Evolutionary conservation across 129 eudicot genomes (phyloP).

Genomic region (Apium graveolens): DNA sequence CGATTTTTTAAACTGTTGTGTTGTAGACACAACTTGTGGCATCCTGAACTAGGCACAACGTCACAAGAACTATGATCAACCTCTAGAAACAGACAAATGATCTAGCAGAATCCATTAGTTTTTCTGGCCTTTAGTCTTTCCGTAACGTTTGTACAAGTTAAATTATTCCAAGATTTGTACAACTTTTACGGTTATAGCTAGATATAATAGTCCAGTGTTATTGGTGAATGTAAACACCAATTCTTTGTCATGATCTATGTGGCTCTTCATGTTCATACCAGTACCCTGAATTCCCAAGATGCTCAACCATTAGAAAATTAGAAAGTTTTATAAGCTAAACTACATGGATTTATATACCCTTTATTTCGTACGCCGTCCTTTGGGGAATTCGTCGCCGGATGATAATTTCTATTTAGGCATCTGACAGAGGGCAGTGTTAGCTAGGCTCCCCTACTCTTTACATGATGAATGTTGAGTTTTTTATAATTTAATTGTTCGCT

Average conservation of each 20-base stretch:
- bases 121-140: background rate
- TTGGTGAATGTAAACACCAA: background rate
- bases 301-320: background rate
- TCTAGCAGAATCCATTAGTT: background rate
- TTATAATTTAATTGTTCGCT: background rate
- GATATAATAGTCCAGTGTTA: constrained; percentile 1
- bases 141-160: background rate
- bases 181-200: constrained; percentile 10
- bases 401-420: background rate
- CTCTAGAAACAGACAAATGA: background rate
- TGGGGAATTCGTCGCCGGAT: constrained; percentile 9
- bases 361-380: constrained; percentile 1
- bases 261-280: background rate
- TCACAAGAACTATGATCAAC: constrained; percentile 5
- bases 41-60: background rate
- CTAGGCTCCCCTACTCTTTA: background rate
- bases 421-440: background rate
- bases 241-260: constrained; percentile 5
- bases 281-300: background rate
- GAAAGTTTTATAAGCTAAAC: background rate
- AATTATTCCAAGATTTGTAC: background rate
- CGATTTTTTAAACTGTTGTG: background rate
- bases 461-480: background rate
- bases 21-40: background rate
- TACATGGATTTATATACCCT: background rate